phyloP scores from a whole-genome alignment of 2,329 filamentous ascomycete genomes.

The Ceratocystis ficicola region DNA sequence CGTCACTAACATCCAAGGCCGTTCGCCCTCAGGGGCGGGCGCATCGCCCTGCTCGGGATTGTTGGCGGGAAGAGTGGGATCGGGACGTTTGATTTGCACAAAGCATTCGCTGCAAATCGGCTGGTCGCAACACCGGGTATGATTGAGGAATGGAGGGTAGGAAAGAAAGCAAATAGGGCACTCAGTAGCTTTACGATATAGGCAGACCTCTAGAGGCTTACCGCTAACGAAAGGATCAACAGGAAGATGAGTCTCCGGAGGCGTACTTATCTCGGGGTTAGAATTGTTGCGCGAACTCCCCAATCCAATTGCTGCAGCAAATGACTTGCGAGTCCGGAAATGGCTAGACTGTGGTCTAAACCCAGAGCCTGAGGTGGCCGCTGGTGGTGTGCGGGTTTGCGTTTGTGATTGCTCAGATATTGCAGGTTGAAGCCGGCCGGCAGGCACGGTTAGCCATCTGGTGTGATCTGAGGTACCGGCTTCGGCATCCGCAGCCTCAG shows the following conservation, averaged over 20 bases:
- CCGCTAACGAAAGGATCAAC: slow-evolving; percentile 83
- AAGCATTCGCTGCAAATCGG: slow-evolving; percentile 97
- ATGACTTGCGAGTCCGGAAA: slow-evolving; percentile 59
- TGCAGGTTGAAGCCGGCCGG: slow-evolving; percentile 61
- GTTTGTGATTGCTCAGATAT: slow-evolving; percentile 49
- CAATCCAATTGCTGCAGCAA: slow-evolving; percentile 62
- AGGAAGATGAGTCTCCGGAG: slow-evolving; percentile 67
- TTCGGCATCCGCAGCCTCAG: slow-evolving; percentile 37
- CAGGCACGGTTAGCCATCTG: slow-evolving; percentile 64
- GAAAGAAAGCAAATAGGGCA: slow-evolving; percentile 96
- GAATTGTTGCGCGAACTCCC: slow-evolving; percentile 61
- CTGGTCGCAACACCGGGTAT: slow-evolving; percentile 89
- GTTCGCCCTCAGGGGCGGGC: slow-evolving; percentile 24
- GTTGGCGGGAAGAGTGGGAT: slow-evolving; percentile 81
- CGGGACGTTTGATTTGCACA: slow-evolving; percentile 91
- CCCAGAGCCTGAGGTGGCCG: background rate
- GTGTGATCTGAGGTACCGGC: slow-evolving; percentile 45
- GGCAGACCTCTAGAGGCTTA: slow-evolving; percentile 79
- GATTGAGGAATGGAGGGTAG: slow-evolving; percentile 89
- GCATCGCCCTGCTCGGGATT: slow-evolving; percentile 34
- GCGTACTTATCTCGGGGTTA: slow-evolving; percentile 52
- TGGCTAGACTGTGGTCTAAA: slow-evolving; percentile 54
- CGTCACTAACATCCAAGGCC: slow-evolving; percentile 59
- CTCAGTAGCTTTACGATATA: slow-evolving; percentile 83
- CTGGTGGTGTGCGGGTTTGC: slow-evolving; percentile 30